Evolutionary conservation across 306 rosid genomes (phyloP).

Genomic region (Vicia faba): DNA sequence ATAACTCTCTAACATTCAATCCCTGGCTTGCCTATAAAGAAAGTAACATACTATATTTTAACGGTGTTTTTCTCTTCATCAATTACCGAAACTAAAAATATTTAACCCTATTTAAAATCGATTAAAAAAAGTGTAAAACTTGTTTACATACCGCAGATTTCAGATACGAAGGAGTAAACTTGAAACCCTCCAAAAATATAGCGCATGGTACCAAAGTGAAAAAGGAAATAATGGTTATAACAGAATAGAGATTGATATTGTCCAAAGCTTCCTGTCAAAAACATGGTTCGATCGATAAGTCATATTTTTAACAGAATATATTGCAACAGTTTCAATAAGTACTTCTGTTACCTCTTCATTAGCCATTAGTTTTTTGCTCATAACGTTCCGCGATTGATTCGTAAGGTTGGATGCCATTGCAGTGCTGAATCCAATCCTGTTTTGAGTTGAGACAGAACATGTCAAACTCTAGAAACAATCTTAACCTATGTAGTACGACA

Average conservation of each 20-base stretch:
- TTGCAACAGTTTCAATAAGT: constrained; percentile 10
- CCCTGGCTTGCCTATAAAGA: constrained; percentile 60
- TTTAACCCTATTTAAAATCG: background rate
- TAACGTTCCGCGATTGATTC: constrained; percentile 76
- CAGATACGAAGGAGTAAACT: constrained; percentile 65
- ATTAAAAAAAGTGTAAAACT: background rate
- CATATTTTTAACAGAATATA: constrained; percentile 14
- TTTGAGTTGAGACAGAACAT: constrained; percentile 28
- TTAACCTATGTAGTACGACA: background rate
- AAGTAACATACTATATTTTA: constrained; percentile 3
- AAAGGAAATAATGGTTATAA: constrained; percentile 72
- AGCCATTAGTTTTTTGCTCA: constrained; percentile 74
- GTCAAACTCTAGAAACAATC: constrained; percentile 22
- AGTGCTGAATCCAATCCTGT: constrained; percentile 74
- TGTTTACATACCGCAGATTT: constrained; percentile 56
- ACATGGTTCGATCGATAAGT: constrained; percentile 34
- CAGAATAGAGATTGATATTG: constrained; percentile 72
- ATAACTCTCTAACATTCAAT: constrained; percentile 60
- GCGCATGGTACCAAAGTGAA: constrained; percentile 57
- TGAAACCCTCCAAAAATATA: constrained; percentile 66
- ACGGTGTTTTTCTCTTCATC: constrained; percentile 18
- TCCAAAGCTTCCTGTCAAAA: constrained; percentile 66
- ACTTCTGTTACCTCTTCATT: constrained; percentile 55
- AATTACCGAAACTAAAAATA: background rate
- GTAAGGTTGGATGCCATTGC: constrained; percentile 84